Evolutionary conservation across 202 grass and related monocot genomes (phyloP), one percentile per base, ranked within the genome.

Genomic region (Schoenoplectus tabernaemontani): DNA sequence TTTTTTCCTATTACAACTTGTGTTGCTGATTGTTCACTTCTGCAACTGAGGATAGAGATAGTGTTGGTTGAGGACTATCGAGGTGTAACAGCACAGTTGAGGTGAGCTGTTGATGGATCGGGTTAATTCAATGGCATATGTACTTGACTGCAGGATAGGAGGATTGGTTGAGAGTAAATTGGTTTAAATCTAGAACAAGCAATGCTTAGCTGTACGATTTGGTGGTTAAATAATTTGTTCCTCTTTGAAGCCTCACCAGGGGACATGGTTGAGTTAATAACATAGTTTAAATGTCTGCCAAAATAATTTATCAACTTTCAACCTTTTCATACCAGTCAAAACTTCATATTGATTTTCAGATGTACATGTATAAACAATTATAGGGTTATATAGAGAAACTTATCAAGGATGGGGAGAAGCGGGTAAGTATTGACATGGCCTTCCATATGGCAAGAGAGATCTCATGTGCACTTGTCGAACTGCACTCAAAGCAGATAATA

Each of bases 401-500:
- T 79, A 42, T 47, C 48, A 86, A 95, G 82, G 71, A 99, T 15
- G 90, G 96, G n/a, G 76, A 91, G 83, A 93, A 99, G 57, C 83
- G 76, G 87, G 88, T 85, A 19, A 79, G 88, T 59, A 73, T 90
- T 75, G 82, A 95, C 57, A 64, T 95, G 67, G 86, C 96, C 33
- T 72, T 89, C 59, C 90, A 83, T 86, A 92, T 99, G 79, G 92
- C 88, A 58, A 86, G 81, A 84, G 96, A 95, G 82, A 87, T 99
- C 75, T 84, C 96, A 67, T 88, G 64, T 33, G 96, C 90, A 32
- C 83, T 95, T 50, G 86, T 82, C 26, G 86, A 95, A 69, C 80
- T 99, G 83, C 96, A 99, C 85, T 87, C 81, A 22, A 99, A 99
- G 71, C 83, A 89, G 46, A 87, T 99, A 82, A 95, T 99, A 87